Conservation (phyloP, 140 eudicot genomes). For the Flaveria floridana region DNA sequence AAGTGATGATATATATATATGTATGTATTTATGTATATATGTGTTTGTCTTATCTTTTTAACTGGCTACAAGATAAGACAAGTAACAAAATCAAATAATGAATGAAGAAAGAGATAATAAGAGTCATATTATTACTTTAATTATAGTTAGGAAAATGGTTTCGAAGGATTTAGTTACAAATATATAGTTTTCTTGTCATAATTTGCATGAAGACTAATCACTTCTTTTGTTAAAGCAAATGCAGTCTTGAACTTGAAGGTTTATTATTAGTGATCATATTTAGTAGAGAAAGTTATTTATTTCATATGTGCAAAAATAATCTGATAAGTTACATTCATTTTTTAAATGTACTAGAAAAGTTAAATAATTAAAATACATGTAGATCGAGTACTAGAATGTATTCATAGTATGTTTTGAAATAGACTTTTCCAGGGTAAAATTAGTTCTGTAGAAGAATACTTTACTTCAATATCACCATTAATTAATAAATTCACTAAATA, state of each 20-base stretch:
- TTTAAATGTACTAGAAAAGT: not conserved
- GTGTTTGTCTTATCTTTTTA: not conserved
- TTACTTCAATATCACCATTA: too few relatives aligned
- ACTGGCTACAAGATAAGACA: not conserved
- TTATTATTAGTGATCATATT: conserved; percentile 20
- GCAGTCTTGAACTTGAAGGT: conserved; percentile 24
- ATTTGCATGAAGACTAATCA: conserved; percentile 14
- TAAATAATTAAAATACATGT: not conserved
- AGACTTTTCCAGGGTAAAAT: not conserved
- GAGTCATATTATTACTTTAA: not conserved
- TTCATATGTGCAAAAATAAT: not conserved
- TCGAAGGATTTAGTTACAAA: not conserved
- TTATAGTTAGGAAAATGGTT: not conserved
- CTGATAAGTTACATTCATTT: not conserved
- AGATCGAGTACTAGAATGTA: not conserved
- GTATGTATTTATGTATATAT: too few relatives aligned
- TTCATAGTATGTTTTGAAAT: not conserved
- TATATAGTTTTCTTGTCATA: not conserved
- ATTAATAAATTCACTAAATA: too few relatives aligned
- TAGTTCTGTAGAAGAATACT: not conserved
- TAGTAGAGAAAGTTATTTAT: not conserved
- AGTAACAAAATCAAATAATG: not conserved
- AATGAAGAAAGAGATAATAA: not conserved
- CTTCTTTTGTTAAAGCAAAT: not conserved
- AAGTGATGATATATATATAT: not conserved